Evolutionary conservation across 1,139 yeast species (phyloP), one percentile per base, ranked within the genome.

Genomic region (Kodamaea fungicola): DNA sequence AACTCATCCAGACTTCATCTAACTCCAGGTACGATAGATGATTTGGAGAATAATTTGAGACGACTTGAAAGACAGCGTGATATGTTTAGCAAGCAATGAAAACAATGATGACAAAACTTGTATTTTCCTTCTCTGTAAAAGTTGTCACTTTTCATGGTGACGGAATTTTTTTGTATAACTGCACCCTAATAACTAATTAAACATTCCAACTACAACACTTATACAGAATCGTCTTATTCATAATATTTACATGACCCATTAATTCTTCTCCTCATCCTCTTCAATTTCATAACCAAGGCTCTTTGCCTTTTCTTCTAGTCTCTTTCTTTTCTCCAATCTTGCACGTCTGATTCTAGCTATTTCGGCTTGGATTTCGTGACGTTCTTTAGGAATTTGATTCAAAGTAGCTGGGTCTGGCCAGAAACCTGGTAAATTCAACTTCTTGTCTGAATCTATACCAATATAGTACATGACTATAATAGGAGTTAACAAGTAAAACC

Each of bases 401-500:
- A 88, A 73, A 2, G 96, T 83, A 27, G 85, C 84, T 28, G 97
- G 97, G 60, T 89, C 97, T 1, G 97, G 97, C 96, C 96, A 88
- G 62, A 87, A 89, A 12, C 96, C 96, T n/a, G 95, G 95, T 38
- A 89, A 80, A 55, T 88, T 87, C 59, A 90, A 80, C 64, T 88
- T 89, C 50, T 74, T 78, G 59, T 90, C 96, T 1, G 97, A 84
- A 51, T 89, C 90, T 31, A 84, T 74, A 55, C 97, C 97, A 35
- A 88, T 90, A 52, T 84, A 90, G 61, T 87, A 82, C 97, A 90
- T 90, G 52, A 89, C 83, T 13, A 78, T 76, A 36, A 90, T 85
- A 1, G 97, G 97, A 2, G 95, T 79, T 51, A 89, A 68, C 36
- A 90, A 78, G 58, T 87, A 89, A 54, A 89, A 83, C 1, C 96